Evolutionary conservation across 1,284 basidiomycete species (phyloP).

Genomic region (Tausonia pullulans): DNA sequence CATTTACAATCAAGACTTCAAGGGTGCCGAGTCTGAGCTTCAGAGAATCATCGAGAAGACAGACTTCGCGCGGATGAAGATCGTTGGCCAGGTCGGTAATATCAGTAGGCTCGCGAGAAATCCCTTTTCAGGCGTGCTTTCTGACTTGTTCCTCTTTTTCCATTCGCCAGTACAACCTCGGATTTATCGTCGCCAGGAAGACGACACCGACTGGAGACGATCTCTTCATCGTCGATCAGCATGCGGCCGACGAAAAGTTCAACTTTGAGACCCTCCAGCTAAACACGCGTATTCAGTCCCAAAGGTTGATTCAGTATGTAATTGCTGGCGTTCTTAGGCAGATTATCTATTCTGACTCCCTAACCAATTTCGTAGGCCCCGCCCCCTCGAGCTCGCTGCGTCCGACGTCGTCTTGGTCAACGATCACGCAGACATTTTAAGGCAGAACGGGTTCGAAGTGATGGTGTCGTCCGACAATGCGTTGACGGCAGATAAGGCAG

Average conservation of each 20-base stretch:
- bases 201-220: constrained; percentile 49
- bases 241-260: constrained; percentile 90
- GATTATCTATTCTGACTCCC: background rate
- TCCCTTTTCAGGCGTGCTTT: too few species aligned
- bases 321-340: background rate
- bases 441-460: constrained; percentile 79
- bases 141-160: too few species aligned
- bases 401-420: constrained; percentile 79
- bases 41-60: constrained; percentile 75
- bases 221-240: constrained; percentile 87
- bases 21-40: constrained; percentile 56
- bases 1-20: background rate
- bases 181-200: constrained; percentile 68
- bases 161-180: constrained; percentile 59
- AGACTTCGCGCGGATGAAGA: constrained; percentile 75
- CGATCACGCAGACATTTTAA: constrained; percentile 72
- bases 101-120: too few species aligned
- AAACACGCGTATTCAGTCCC: constrained; percentile 76
- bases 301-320: constrained; percentile 64
- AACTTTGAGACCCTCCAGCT: constrained; percentile 91
- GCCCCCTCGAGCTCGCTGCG: constrained; percentile 68
- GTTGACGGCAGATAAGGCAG: background rate
- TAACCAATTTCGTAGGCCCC: constrained; percentile 47
- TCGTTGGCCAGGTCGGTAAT: constrained; percentile 57
- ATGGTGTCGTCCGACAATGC: constrained; percentile 18